These are phyloP conservation scores for Malassezia sympodialis DNA, from an alignment of 1,284 basidiomycete genomes.

Conservation along the genomic window DNA sequence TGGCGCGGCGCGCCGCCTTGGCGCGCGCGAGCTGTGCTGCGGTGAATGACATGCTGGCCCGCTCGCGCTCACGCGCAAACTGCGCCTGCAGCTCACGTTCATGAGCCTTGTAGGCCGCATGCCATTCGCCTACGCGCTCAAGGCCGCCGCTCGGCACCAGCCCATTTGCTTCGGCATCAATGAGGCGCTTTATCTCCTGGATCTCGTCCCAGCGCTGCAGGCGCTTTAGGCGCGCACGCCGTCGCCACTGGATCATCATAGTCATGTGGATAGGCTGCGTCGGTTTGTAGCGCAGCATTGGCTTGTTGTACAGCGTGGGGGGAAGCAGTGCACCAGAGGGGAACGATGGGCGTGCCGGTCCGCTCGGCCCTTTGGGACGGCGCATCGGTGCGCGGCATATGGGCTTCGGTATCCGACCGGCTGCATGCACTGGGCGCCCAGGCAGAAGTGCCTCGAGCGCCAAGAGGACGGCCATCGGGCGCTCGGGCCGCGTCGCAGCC, in stretches of 20 bases:
- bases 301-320: conserved; percentile 33
- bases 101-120: background rate
- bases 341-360: background rate
- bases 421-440: background rate
- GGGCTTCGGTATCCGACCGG: background rate
- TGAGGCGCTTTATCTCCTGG: conserved; percentile 16
- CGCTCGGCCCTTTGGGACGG: background rate
- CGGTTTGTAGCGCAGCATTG: conserved; percentile 42
- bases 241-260: conserved; percentile 41
- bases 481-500: background rate
- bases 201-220: conserved; percentile 22
- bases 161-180: conserved; percentile 3
- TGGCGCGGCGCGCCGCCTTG: conserved; percentile 24
- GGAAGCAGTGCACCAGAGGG: conserved; percentile 32
- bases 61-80: conserved; percentile 25
- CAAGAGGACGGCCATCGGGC: background rate
- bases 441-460: conserved; percentile 12
- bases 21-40: conserved; percentile 26
- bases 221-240: conserved; percentile 21
- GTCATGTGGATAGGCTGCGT: conserved; percentile 33
- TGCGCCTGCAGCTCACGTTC: conserved; percentile 12
- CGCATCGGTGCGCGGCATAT: background rate
- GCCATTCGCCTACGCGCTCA: conserved; percentile 4
- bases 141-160: conserved; percentile 5
- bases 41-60: conserved; percentile 26